Conservation (phyloP, 129 eudicot genomes). For the sunflower (Helianthus annuus) region DNA sequence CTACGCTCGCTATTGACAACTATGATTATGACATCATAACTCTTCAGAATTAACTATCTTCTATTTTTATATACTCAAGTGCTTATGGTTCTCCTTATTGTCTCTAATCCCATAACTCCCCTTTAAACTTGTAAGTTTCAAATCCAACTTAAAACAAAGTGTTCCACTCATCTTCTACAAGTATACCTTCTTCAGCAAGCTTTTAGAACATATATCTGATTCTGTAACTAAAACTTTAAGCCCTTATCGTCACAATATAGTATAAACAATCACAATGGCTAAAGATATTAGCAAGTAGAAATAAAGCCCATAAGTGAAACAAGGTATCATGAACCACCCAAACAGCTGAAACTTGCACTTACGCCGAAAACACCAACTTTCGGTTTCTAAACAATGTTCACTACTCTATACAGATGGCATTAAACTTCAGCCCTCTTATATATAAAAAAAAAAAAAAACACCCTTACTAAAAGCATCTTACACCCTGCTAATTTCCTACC, state of each 20-base stretch:
- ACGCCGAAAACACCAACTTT: background rate
- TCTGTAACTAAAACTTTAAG: background rate
- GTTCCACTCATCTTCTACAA: slow-evolving; percentile 15
- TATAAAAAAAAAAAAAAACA: background rate
- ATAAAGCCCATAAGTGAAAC: background rate
- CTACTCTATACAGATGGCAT: background rate
- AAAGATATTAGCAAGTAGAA: background rate
- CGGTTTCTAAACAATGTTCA: background rate
- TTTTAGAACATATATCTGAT: background rate
- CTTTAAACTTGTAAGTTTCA: background rate
- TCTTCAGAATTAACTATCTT: background rate
- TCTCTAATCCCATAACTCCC: background rate
- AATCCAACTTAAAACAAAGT: slow-evolving; percentile 8
- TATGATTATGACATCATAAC: background rate
- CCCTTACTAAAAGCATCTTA: background rate
- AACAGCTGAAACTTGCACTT: slow-evolving; percentile 1
- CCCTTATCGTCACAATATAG: background rate
- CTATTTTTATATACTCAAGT: background rate
- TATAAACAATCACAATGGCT: background rate
- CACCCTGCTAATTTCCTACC: background rate
- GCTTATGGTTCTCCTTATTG: background rate
- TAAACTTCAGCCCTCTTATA: background rate
- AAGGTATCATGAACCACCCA: background rate
- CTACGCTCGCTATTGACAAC: too few species aligned
- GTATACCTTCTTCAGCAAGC: slow-evolving; percentile 1